Base-by-base conservation (phyloP, 2,329 filamentous ascomycete genomes). In the Ambrosiella xylebori region DNA sequence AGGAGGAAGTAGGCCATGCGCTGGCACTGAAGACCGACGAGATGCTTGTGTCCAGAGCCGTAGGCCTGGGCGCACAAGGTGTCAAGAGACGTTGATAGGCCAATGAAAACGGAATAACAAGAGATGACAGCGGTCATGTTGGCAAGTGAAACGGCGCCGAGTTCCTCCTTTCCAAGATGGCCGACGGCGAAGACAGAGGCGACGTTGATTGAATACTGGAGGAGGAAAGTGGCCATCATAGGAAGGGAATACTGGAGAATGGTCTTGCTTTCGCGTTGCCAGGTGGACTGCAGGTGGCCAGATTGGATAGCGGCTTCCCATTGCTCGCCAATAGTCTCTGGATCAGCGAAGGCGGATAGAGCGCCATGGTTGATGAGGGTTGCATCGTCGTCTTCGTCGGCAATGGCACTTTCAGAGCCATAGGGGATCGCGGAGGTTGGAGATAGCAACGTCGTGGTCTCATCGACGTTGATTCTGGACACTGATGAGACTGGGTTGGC, bases 41-140 rank as follows among this genome's bases (percentile, higher is more conserved):
- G 79, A 64, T 90, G 86, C 67, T 86, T 94, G 67, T 85, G 86
- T 0, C 91, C 91, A 0, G 87, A 94, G 1, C 93, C 91, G 67
- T 94, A 97, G 0, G 93, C 91, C 69, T 97, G 91, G 0, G 91
- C 81, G 68, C 91, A 96, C 1, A 97, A 80, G 0, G 91, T 97
- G 70, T 97, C 91, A 41, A 97, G 75, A 62, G 85, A 88, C 3
- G 91, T 97, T 0, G 89, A 85, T 12, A 97, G 76, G n/a, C 89
- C 86, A 66, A 89, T 85, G 66, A 87, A 85, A 13, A 87, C 81
- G 0, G 84, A 85, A 65, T 86, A 84, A 59, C 85, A 87, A 12
- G 80, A 86, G 64, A 93, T 90, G 62, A 82, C 88, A 36, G 84
- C 84, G 1, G 85, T 87, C 86, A 91, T 91, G 65, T 82, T 82